phyloP scores from a whole-genome alignment of 2,329 filamentous ascomycete species.

The Beauveria bassiana region DNA sequence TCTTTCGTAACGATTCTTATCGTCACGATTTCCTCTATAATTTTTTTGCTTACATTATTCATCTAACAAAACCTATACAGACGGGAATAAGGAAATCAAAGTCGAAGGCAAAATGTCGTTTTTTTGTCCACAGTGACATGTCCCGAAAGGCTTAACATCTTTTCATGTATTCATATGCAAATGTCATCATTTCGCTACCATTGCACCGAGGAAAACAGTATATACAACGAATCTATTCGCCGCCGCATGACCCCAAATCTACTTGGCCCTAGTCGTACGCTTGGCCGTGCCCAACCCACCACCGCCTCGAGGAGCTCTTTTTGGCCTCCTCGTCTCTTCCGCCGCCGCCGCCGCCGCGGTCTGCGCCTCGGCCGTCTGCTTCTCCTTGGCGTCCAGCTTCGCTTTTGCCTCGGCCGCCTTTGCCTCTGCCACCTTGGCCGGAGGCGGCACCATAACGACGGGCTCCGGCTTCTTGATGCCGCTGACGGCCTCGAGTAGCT shows the following conservation, averaged over 20 bases:
- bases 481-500: constrained; percentile 39
- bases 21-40: not conserved
- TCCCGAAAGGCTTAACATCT: not conserved
- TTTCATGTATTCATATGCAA: not conserved
- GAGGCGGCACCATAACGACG: constrained; percentile 10
- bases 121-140: not conserved
- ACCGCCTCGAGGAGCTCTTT: constrained; percentile 14
- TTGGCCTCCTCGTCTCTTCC: constrained; percentile 23
- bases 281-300: constrained; percentile 9
- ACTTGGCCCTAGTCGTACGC: constrained; percentile 3
- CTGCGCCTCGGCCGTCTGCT: constrained; percentile 12
- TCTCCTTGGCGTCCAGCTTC: constrained; percentile 20
- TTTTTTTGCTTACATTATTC: constrained; percentile 1
- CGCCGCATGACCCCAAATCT: constrained; percentile 3
- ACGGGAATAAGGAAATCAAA: not conserved
- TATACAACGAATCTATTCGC: constrained; percentile 1
- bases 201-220: not conserved
- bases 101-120: not conserved
- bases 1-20: not conserved
- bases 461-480: constrained; percentile 31
- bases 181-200: not conserved
- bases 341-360: constrained; percentile 11
- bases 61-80: not conserved
- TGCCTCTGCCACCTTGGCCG: constrained; percentile 5
- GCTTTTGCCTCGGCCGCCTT: constrained; percentile 18